These are phyloP conservation scores for Hymenoscyphus albidus DNA, from an alignment of 2,329 filamentous ascomycete genomes.

Conservation along the genomic window DNA sequence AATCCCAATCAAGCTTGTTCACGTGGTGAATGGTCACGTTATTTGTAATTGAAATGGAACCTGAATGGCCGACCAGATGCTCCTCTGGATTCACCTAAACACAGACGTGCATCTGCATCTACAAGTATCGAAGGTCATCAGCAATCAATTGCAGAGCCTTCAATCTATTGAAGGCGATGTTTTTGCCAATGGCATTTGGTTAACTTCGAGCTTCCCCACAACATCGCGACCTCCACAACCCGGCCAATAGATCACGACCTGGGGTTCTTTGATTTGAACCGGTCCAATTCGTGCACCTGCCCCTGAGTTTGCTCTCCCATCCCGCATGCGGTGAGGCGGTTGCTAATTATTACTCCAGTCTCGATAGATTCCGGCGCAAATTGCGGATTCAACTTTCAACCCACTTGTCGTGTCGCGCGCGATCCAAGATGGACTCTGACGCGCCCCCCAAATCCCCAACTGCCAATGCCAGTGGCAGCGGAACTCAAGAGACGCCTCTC, in stretches of 20 bases:
- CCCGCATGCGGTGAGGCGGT: conserved; percentile 5
- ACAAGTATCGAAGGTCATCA: conserved; percentile 11
- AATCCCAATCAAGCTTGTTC: neutral
- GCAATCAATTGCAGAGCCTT: conserved; percentile 5
- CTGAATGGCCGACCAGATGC: neutral
- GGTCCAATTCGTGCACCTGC: conserved; percentile 18
- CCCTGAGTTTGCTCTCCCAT: conserved; percentile 4
- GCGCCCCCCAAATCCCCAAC: conserved; percentile 25
- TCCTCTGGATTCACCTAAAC: neutral
- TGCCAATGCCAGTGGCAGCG: conserved; percentile 10
- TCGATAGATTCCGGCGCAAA: conserved; percentile 27
- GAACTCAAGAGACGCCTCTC: conserved; percentile 18
- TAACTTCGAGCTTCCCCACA: conserved; percentile 14
- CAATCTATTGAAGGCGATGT: conserved; percentile 5
- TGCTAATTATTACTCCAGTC: conserved; percentile 5
- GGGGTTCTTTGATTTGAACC: conserved; percentile 20
- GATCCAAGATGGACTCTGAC: conserved; percentile 27
- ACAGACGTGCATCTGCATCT: conserved; percentile 8
- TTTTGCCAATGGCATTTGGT: conserved; percentile 15
- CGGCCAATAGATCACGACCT: neutral
- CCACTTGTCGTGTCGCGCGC: conserved; percentile 5
- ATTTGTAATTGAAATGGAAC: neutral
- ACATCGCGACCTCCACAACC: conserved; percentile 5
- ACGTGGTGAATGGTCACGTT: neutral
- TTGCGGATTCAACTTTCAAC: neutral